Base-by-base conservation (phyloP, 1,284 basidiomycete genomes). In the Ustilago vetiveriae region DNA sequence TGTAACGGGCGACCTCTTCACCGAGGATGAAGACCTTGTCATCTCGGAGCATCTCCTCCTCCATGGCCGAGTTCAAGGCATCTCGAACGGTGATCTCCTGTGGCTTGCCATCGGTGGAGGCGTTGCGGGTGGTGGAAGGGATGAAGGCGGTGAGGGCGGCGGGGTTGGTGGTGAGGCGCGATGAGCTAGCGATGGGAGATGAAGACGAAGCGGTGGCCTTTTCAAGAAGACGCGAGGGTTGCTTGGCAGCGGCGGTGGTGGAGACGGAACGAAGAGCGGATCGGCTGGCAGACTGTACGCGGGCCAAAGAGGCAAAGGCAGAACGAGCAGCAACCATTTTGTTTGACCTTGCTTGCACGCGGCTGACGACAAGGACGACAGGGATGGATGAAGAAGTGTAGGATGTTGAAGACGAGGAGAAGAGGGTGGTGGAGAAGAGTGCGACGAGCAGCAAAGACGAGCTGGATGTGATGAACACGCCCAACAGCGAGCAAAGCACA, bases 21-120 rank as follows among this genome's bases (percentile, higher is more conserved):
- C 96, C 96, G 78, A 99, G 85, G 82, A 99, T 85, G 84, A 96
- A 98, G 47, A 99, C 96, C 35, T 86, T 90, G 83, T 95, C 91
- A 84, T 99, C 96, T 46, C 93, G 89, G 78, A 90, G 83, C 96
- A 99, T 98, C 86, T 99, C 96, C 85, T 99, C 96, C 86, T 98
- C 96, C 92, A 99, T 95, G 32, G 96, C 96, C 62, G 89, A 85
- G 85, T 98, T 98, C 75, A 99, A 89, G 36, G 96, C 96, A 60
- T 99, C 96, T 82, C 96, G 92, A 65, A 98, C 95, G 48, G 94
- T 98, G 92, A 98, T 92, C 90, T 94, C 82, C 52, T 75, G 71
- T 7, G 75, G 66, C 57, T 72, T 66, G 47, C 45, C 49, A 43
- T 72, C 60, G 46, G 73, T 57, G 49, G 72, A 72, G 33, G 74